A percentile compares a stretch with the other conserved stretches of the same genome.
These are phyloP conservation scores for Panicum virgatum DNA, from an alignment of 202 grass and related monocot species.

Conservation along the genomic window DNA sequence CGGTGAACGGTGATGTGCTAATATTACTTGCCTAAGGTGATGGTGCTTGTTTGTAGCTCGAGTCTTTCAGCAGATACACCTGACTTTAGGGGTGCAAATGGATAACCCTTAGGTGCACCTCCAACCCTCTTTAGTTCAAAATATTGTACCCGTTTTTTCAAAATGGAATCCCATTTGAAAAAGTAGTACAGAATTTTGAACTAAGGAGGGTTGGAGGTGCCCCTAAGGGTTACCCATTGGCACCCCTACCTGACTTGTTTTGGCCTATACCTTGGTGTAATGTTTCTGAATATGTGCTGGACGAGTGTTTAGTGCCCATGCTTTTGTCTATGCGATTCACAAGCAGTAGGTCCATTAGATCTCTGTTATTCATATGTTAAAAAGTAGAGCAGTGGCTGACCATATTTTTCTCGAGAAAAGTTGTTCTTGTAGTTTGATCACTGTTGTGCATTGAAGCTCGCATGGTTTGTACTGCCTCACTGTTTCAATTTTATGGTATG, in stretches of 20 bases:
- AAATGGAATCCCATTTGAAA: no score
- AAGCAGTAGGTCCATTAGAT: background rate
- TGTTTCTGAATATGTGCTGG: constrained; percentile 17
- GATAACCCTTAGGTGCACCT: no score
- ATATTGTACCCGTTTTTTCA: no score
- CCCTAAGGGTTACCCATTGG: no score
- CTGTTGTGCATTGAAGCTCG: constrained; percentile 16
- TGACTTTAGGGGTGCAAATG: no score
- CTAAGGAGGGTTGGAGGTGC: no score
- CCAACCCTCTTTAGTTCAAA: no score
- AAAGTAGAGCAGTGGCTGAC: background rate
- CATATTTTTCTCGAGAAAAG: background rate
- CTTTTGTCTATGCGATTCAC: background rate
- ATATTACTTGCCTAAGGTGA: background rate
- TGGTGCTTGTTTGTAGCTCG: background rate
- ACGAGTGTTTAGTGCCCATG: background rate
- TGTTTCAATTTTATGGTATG: background rate
- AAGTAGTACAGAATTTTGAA: no score
- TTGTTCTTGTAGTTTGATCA: background rate
- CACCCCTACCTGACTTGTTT: no score
- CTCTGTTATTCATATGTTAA: background rate
- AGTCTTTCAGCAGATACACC: background rate
- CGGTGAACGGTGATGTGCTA: background rate
- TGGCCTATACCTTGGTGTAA: background rate
- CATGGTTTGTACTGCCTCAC: background rate